These are phyloP conservation scores for Suhomyces canberraensis DNA, from an alignment of 805 yeast species.

Conservation along the genomic window DNA sequence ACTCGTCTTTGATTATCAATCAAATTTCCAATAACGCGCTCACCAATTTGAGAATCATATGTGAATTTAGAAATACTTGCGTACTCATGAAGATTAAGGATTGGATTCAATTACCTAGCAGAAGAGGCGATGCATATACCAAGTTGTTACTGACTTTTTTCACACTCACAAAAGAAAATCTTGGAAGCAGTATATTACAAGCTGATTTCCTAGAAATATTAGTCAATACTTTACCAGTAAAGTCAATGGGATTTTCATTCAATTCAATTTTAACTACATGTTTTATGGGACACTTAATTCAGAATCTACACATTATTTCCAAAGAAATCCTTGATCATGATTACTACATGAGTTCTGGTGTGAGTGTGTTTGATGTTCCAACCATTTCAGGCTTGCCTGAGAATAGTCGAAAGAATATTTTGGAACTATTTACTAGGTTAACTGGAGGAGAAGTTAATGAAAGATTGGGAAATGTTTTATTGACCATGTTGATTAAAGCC, in stretches of 20 bases:
- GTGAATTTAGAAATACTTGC: conserved; percentile 37
- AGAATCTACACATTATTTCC: conserved; percentile 29
- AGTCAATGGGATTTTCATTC: conserved; percentile 42
- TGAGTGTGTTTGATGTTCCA: conserved; percentile 38
- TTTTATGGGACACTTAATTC: conserved; percentile 52
- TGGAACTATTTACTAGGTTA: conserved; percentile 13
- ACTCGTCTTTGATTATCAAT: conserved; percentile 44
- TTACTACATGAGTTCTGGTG: conserved; percentile 21
- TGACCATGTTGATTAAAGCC: conserved; percentile 53
- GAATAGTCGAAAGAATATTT: conserved; percentile 21
- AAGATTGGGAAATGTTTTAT: conserved; percentile 40
- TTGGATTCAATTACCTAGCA: conserved; percentile 31
- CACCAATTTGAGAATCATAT: conserved; percentile 52
- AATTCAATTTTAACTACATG: conserved; percentile 49
- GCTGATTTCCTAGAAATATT: conserved; percentile 53
- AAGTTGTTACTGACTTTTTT: conserved; percentile 32
- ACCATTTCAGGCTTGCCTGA: conserved; percentile 20
- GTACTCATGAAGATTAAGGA: conserved; percentile 31
- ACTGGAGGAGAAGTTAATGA: conserved; percentile 11
- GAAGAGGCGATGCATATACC: conserved; percentile 29
- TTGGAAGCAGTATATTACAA: conserved; percentile 35
- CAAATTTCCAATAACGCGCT: conserved; percentile 63
- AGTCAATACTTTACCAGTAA: conserved; percentile 48
- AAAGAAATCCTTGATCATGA: conserved; percentile 26
- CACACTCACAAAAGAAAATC: conserved; percentile 28